Percentiles rank a stretch among this genome's conserved stretches.
These are phyloP conservation scores for Sequoiadendron giganteum DNA, from an alignment of 75 land plant genomes.

Conservation along the genomic window DNA sequence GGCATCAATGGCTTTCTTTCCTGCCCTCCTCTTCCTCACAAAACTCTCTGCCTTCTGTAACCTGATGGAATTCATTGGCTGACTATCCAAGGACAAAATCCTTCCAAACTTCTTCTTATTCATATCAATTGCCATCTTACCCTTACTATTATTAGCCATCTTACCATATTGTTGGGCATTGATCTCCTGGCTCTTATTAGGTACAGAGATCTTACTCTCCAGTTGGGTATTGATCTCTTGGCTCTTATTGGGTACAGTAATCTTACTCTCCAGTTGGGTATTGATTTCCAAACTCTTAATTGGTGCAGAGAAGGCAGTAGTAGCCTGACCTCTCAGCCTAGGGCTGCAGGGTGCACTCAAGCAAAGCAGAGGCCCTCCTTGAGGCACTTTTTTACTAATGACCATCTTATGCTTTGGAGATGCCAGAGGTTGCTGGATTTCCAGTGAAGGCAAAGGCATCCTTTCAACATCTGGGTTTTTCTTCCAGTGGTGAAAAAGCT, in stretches of 20 bases:
- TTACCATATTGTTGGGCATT: neutral
- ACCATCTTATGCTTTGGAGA: neutral
- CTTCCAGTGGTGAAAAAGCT: neutral
- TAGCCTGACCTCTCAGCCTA: neutral
- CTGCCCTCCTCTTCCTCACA: neutral
- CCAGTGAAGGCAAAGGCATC: neutral
- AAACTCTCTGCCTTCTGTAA: neutral
- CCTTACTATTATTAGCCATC: neutral
- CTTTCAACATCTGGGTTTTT: neutral
- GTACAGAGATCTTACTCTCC: neutral
- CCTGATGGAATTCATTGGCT: neutral
- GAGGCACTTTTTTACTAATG: neutral
- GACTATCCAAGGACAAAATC: conserved; percentile 4
- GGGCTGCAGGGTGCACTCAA: conserved; percentile 8
- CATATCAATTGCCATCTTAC: neutral
- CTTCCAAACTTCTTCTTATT: neutral
- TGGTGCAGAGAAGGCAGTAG: neutral
- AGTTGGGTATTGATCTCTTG: neutral
- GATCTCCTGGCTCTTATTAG: neutral
- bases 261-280: neutral
- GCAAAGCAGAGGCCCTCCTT: neutral
- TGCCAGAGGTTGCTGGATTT: neutral
- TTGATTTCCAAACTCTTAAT: no score
- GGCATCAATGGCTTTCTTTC: neutral
- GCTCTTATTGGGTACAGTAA: neutral